Conservation (phyloP, 148 eudicot species). For the Nyssa sinensis region DNA sequence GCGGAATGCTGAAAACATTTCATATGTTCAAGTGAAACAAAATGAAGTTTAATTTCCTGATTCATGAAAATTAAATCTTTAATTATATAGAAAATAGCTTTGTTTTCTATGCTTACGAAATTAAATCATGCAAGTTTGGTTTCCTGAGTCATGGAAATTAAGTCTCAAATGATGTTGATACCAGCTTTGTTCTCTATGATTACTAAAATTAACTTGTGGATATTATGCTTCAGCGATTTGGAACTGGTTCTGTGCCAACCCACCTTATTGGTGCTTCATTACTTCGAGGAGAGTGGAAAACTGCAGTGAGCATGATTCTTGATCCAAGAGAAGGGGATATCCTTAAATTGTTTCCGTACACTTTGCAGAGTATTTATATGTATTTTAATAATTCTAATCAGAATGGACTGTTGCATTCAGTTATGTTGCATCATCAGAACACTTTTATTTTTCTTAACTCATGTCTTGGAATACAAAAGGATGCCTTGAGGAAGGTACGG, state of each 20-base stretch:
- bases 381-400: conserved; percentile 5
- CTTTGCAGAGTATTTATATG: conserved; percentile 9
- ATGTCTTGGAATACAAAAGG: conserved; percentile 62
- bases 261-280: conserved; percentile 88
- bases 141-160: not conserved
- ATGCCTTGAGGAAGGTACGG: conserved; percentile 58
- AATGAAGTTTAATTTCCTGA: not conserved
- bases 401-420: conserved; percentile 8
- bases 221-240: conserved; percentile 64
- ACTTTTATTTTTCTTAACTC: conserved; percentile 42
- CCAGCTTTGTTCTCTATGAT: not conserved
- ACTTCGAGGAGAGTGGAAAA: conserved; percentile 87
- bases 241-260: conserved; percentile 91
- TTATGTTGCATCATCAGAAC: conserved; percentile 8
- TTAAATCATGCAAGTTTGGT: not conserved
- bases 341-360: conserved; percentile 39
- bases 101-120: not conserved
- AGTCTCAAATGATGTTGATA: not conserved
- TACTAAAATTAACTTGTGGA: not conserved
- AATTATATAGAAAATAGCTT: no score
- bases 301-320: conserved; percentile 75
- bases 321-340: conserved; percentile 99
- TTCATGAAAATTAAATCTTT: not conserved
- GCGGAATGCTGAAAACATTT: not conserved
- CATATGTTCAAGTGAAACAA: not conserved